Conservation (phyloP, 208 protist species). For the Perkinsela sp. region DNA sequence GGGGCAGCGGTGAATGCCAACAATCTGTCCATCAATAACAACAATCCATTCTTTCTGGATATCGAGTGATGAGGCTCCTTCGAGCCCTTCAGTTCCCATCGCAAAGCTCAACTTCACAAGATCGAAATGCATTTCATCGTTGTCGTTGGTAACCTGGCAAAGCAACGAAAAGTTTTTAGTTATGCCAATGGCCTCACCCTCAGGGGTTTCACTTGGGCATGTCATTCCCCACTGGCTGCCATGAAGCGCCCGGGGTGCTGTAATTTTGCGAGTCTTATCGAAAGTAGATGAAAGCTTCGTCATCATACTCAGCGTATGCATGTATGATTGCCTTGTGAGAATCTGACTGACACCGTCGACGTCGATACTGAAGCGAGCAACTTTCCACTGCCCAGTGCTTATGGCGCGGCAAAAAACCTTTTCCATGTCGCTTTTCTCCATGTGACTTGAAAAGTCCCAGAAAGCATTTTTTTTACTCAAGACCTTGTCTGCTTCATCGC, state of each 20-base stretch:
- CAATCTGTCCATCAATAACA: slow-evolving; percentile 41
- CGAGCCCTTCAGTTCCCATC: slow-evolving; percentile 27
- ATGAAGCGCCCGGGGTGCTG: slow-evolving; percentile 77
- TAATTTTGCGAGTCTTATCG: slow-evolving; percentile 54
- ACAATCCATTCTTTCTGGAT: slow-evolving; percentile 28
- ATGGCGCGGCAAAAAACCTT: slow-evolving; percentile 84
- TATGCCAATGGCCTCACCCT: slow-evolving; percentile 71
- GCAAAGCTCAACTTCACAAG: slow-evolving; percentile 11
- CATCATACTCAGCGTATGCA: slow-evolving; percentile 87
- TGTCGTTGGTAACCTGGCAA: slow-evolving; percentile 13
- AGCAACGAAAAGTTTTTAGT: slow-evolving; percentile 88
- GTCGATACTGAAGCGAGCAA: slow-evolving; percentile 93
- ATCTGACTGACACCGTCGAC: slow-evolving; percentile 73
- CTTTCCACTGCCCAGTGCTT: slow-evolving; percentile 78
- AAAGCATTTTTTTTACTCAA: slow-evolving; percentile 41
- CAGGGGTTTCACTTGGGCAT: slow-evolving; percentile 81
- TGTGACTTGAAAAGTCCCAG: slow-evolving; percentile 28
- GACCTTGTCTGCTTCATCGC: slow-evolving; percentile 74
- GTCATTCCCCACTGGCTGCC: slow-evolving; percentile 87
- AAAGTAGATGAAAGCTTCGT: slow-evolving; percentile 91
- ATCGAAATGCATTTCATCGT: slow-evolving; percentile 11
- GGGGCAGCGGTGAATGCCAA: slow-evolving; percentile 54
- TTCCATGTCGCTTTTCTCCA: slow-evolving; percentile 81
- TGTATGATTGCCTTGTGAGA: slow-evolving; percentile 80
- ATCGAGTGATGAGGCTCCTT: slow-evolving; percentile 24